Evolutionary conservation across 1,284 basidiomycete genomes (phyloP), one percentile per base, ranked within the genome.

Genomic region (Trichosporon inkin): DNA sequence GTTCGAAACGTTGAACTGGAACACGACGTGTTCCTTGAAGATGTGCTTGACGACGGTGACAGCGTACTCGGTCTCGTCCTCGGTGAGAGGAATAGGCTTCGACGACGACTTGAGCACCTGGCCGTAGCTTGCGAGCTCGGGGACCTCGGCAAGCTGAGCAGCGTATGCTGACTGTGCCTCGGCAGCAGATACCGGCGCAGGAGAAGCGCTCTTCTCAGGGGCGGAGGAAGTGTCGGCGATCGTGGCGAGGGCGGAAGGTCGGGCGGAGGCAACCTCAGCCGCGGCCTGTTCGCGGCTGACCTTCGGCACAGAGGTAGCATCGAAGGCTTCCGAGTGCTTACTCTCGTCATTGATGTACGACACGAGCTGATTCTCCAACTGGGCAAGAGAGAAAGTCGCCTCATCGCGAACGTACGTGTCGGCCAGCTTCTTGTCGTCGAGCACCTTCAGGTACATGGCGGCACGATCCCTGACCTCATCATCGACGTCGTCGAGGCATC

Each of bases 1-100:
- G 77, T 99, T 99, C 61, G 92, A 91, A 55, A 99, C 86, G 80
- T 98, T 97, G 85, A 92, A 98, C 88, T 99, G 93, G 85, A 97
- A 95, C 40, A 99, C 95, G 63, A 99, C 78, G 75, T 99, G 91
- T 64, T 93, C 90, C 75, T 88, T 88, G 85, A 93, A 99, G 58
- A 98, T 85, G 78, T 99, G 96, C 81, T 98, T 99, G 79, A 97
- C 90, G 66, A 90, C 92, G 14, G 89, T 86, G 58, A 98, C 95
- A 69, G 96, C 92, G 75, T 99, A 99, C 80, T 99, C 96, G 7
- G 94, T 99, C 80, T 98, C 96, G 73, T 85, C 88, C 80, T 99
- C 96, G 32, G 96, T 99, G 62, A 99, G 86, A 69, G 89, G 89
- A 34, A 84, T 80, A 7, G 89, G 87, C 73, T 87, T 91, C 53